phyloP scores from a whole-genome alignment of 352 stramenopile genomes.

The Phytopythium cucurbitacearum region DNA sequence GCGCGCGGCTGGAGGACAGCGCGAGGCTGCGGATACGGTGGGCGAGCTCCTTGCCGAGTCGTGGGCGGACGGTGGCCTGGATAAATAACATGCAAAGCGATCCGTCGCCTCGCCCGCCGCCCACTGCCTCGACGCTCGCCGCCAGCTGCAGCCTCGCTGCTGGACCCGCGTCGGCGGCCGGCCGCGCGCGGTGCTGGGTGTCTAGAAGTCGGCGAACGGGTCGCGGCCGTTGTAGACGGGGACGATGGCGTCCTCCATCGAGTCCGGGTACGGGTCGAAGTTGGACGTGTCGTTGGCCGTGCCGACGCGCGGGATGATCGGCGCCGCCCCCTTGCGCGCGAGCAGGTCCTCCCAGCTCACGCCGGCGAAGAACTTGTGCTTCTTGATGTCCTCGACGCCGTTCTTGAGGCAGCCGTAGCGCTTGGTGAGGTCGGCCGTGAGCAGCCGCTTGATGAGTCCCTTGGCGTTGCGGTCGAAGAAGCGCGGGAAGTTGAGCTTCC shows the following conservation, averaged over 20 bases:
- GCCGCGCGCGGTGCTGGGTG: conserved; percentile 2
- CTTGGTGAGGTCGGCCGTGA: conserved; percentile 95
- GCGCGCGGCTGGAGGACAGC: too few species aligned
- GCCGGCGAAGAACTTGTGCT: conserved; percentile 94
- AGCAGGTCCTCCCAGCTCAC: conserved; percentile 92
- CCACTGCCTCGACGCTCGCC: neutral
- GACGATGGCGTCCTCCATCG: conserved; percentile 85
- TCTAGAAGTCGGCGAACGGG: conserved; percentile 92
- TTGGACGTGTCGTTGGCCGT: conserved; percentile 94
- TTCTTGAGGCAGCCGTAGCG: conserved; percentile 96
- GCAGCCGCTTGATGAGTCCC: conserved; percentile 95
- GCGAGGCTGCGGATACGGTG: too few species aligned
- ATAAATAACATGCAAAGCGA: too few species aligned
- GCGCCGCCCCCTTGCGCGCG: conserved; percentile 83
- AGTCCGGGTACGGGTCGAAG: conserved; percentile 97
- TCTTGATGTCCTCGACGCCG: conserved; percentile 95
- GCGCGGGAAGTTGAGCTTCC: conserved; percentile 93
- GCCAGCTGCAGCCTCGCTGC: neutral
- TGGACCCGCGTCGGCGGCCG: too few species aligned
- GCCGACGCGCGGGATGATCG: conserved; percentile 92
- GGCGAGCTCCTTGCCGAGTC: too few species aligned
- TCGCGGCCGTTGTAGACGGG: conserved; percentile 92
- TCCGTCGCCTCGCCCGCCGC: too few species aligned
- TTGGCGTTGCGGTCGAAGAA: conserved; percentile 96
- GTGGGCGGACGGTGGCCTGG: too few species aligned